Conservation (phyloP, 116 monocot species). For the Trichopus zeylanicus region DNA sequence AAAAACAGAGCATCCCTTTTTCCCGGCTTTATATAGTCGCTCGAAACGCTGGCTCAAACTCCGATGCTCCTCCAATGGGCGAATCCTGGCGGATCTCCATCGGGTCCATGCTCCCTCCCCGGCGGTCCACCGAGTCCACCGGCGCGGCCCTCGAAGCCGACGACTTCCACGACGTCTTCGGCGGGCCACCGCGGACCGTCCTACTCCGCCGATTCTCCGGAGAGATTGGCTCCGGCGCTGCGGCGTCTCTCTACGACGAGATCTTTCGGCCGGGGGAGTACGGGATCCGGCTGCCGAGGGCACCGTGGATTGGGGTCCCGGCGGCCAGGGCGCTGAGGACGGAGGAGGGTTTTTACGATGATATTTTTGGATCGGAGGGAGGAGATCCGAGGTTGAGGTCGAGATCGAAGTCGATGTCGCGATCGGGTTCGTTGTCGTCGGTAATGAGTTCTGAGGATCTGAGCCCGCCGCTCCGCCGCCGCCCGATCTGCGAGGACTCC, state of each 20-base stretch:
- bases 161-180: conserved; percentile 67
- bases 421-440: conserved; percentile 27
- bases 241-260: conserved; percentile 22
- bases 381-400: conserved; percentile 14
- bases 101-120: background rate
- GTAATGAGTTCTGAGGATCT: conserved; percentile 27
- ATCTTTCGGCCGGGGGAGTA: conserved; percentile 13
- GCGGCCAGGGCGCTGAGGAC: conserved; percentile 6
- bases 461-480: conserved; percentile 4
- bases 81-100: conserved; percentile 5
- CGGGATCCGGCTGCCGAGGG: background rate
- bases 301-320: conserved; percentile 10
- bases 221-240: background rate
- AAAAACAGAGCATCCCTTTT: no score
- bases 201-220: conserved; percentile 42
- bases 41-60: no score
- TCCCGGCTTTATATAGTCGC: no score
- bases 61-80: conserved; percentile 2
- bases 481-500: conserved; percentile 11
- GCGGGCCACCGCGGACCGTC: conserved; percentile 51
- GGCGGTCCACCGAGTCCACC: background rate
- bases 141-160: conserved; percentile 25
- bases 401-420: conserved; percentile 20
- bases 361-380: conserved; percentile 41
- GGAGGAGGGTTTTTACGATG: conserved; percentile 44